Base-by-base conservation (phyloP, 192 early-diverging fungal genomes). In the Rhizophagus clarus region DNA sequence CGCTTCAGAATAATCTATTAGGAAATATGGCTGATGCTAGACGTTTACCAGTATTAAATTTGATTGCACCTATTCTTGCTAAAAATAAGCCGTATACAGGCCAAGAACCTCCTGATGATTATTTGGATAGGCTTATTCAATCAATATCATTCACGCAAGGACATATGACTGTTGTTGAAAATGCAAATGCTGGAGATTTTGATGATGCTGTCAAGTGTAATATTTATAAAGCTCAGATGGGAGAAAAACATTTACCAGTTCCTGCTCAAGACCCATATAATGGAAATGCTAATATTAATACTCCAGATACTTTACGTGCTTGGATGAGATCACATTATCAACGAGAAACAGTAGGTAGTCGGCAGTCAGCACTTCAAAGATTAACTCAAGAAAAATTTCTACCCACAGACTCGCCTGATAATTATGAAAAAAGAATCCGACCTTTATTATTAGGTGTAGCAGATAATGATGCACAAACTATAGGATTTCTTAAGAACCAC, bases 151-250 rank as follows among this genome's bases (percentile, higher is more conserved):
- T n/a, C n/a, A n/a, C n/a, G n/a, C n/a, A 63, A 76, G 34, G 61
- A 0, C 37, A 37, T 37, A 76, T 76, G 29, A 29, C 74, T 61
- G 61, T 63, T 61, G 24, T 61, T 29, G 40, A 76, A 63, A n/a
- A 29, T 32, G 61, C 60, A 76, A 76, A 76, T 76, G 45, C 56
- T 12, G 62, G 62, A 34, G 62, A 56, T 62, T 76, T 76, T 4
- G 62, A 56, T 32, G 74, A 76, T 62, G 74, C 74, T 11, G 61
- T 37, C 34, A 76, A 63, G 0, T 29, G 61, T 37, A 34, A 76
- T 37, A 76, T 76, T 63, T 76, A 42, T 76, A 76, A 76, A 62
- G 61, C 61, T n/a, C 61, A 76, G 63, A 76, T 76, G 32, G 74
- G 61, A 17, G 73, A 34, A 34, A 76, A 76, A n/a, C 64, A 76